Base-by-base conservation (phyloP, 768 basidiomycete species). In the Serendipita sp. region DNA sequence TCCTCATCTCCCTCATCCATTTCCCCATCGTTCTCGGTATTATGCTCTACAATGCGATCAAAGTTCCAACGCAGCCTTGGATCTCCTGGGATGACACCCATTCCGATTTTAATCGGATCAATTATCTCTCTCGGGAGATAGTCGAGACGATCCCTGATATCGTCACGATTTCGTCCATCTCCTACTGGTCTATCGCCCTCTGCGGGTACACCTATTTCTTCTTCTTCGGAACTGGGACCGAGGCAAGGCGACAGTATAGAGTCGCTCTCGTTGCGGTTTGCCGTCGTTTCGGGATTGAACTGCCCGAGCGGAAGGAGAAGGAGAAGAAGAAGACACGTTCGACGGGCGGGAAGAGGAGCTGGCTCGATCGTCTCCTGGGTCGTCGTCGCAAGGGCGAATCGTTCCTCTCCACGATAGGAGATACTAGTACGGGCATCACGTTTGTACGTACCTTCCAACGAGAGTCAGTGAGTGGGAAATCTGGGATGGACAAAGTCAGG, bases 221-320 rank as follows among this genome's bases (percentile, higher is more conserved):
- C 16, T 81, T 84, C 75, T 87, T 88, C 69, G 85, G 84, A 1
- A 80, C 85, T 60, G 81, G 80, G 10, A 77, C 78, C 28, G 85
- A 86, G 70, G 83, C 85, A 34, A 74, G 76, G 64, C 79, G 76
- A 69, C 73, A 81, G 67, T 86, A 86, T 69, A 73, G 75, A 7
- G 70, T 71, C 3, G 77, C 74, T 0, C 72, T 77, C 66, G 47
- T 35, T 1, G 32, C 5, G 1, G 32, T 5, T 5, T n/a, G 18
- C 7, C 7, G 32, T 7, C 48, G 18, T 7, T n/a, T 52, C n/a
- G 48, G 48, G 32, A 52, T 52, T n/a, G 7, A 52, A 16, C 32
- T 23, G 18, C 48, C 48, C 18, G n/a, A 52, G 32, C 18, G 32
- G 7, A 52, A 32, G 48, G 32, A 5, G 48, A 18, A 41, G 38